These are phyloP conservation scores for Venturiaceae sp. DNA, from an alignment of 2,329 filamentous ascomycete species.

Conservation along the genomic window DNA sequence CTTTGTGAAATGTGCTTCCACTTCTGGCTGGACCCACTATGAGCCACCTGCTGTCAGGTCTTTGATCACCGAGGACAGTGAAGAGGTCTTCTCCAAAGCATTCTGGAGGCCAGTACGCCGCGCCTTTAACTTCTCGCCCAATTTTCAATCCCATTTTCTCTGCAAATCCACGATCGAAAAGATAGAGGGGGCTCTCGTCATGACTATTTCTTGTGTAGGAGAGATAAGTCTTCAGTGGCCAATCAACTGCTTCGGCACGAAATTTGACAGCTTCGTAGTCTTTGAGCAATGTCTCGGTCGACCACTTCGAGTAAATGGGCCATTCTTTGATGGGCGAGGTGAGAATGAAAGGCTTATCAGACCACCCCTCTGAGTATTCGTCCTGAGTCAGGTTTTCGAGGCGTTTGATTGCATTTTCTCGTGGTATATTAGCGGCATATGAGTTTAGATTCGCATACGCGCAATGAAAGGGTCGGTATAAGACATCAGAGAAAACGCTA, in stretches of 20 bases:
- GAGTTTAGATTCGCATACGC: constrained; percentile 60
- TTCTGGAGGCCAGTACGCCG: constrained; percentile 66
- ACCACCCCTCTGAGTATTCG: constrained; percentile 69
- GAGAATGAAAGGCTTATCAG: constrained; percentile 74
- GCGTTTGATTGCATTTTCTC: constrained; percentile 61
- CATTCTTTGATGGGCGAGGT: constrained; percentile 73
- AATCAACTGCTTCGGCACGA: constrained; percentile 87
- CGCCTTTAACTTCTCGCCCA: constrained; percentile 39
- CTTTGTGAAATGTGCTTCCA: constrained; percentile 91
- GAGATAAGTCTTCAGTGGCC: constrained; percentile 72
- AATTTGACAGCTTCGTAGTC: constrained; percentile 61
- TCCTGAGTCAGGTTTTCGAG: constrained; percentile 58
- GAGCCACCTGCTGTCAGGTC: constrained; percentile 85
- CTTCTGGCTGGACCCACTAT: constrained; percentile 82
- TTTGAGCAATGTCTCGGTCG: constrained; percentile 53
- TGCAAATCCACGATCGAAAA: constrained; percentile 81
- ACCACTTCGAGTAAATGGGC: constrained; percentile 71
- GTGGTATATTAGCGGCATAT: constrained; percentile 63
- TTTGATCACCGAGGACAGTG: constrained; percentile 62
- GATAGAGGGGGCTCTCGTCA: constrained; percentile 85
- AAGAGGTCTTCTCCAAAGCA: constrained; percentile 88
- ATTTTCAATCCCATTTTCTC: constrained; percentile 70
- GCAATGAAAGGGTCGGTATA: constrained; percentile 87
- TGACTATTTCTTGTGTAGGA: constrained; percentile 69
- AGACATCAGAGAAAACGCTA: constrained; percentile 77